Evolutionary conservation across 805 yeast species (phyloP), one percentile per base, ranked within the genome.

Genomic region (Kodamaea kakaduensis): DNA sequence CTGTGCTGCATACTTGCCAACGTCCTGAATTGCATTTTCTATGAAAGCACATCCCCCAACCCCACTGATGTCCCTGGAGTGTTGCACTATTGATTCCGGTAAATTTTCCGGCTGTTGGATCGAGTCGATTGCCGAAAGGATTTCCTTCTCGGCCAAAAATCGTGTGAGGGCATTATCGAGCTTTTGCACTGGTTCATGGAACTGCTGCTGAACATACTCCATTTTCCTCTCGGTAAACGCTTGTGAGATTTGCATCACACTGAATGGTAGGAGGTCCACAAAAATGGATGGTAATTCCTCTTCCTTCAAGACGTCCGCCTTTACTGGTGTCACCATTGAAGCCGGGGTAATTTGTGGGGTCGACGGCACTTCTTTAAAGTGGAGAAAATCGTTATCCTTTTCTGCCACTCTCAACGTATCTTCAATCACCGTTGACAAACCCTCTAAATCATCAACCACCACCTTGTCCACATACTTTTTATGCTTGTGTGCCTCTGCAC

Each of bases 341-440:
- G 78, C 79, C 2, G 72, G 71, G 2, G 58, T 50, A 3, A 78
- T 61, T 0, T 63, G 47, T 0, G 74, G 63, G 1, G 78, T 39
- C 1, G 42, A 46, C 0, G 95, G 94, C 0, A 86, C 78, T 1
- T 64, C 59, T 39, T 83, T 80, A 25, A 84, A 58, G 54, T 86
- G 85, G 5, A 89, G 78, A 46, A 87, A 64, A 49, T 87, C 89
- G 52, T 88, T 88, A 45, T 88, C 96, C 44, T 78, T 71, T 44
- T 83, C 87, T 0, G 89, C 76, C 3, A 72, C 63, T 12, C 64
- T 58, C 7, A 81, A 49, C 1, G 70, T 64, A 1, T 64, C 68
- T 7, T 58, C 51, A 1, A 84, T 64, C 2, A 69, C 66, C 3
- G 55, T 52, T 1, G 54, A 44, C 13, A 89, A 66, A 0, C 79